phyloP scores from a whole-genome alignment of 2,329 filamentous ascomycete genomes.

The Nemania sp. region DNA sequence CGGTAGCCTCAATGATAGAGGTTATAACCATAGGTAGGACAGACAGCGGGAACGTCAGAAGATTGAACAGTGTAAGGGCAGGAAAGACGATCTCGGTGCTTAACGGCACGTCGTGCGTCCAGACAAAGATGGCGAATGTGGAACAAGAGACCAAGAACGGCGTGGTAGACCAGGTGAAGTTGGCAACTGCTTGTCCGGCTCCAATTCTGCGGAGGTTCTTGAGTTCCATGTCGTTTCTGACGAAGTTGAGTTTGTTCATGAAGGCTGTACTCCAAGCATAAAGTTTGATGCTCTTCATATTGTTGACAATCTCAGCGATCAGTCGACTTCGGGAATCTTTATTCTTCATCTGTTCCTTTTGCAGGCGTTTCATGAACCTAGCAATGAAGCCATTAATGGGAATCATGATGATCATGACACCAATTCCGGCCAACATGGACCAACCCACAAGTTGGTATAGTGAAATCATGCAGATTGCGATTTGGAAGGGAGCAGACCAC shows the following conservation, averaged over 20 bases:
- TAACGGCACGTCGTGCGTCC: slow-evolving; percentile 77
- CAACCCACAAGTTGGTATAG: slow-evolving; percentile 92
- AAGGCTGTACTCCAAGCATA: slow-evolving; percentile 98
- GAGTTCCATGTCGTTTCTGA: slow-evolving; percentile 93
- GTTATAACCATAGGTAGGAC: slow-evolving; percentile 98
- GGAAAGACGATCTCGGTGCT: slow-evolving; percentile 97
- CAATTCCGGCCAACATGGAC: slow-evolving; percentile 95
- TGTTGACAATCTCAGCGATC: slow-evolving; percentile 97
- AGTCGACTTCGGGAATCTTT: slow-evolving; percentile 91
- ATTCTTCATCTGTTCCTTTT: slow-evolving; percentile 98
- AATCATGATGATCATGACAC: slow-evolving; percentile 96
- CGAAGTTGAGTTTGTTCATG: slow-evolving; percentile 94
- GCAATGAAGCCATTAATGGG: slow-evolving; percentile 93
- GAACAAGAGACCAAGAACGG: slow-evolving; percentile 97
- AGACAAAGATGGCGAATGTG: slow-evolving; percentile 91
- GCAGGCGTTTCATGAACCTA: slow-evolving; percentile 87
- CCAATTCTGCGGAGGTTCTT: slow-evolving; percentile 96
- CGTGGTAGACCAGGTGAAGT: slow-evolving; percentile 97
- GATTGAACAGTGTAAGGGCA: slow-evolving; percentile 86
- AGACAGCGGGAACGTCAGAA: slow-evolving; percentile 91
- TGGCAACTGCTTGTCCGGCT: slow-evolving; percentile 88
- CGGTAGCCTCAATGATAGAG: slow-evolving; percentile 91
- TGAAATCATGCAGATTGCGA: slow-evolving; percentile 91
- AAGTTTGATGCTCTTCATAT: slow-evolving; percentile 99
- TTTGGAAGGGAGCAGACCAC: slow-evolving; percentile 97